Base-by-base conservation (phyloP, 2,329 filamentous ascomycete genomes). In the Byssothecium circinans region DNA sequence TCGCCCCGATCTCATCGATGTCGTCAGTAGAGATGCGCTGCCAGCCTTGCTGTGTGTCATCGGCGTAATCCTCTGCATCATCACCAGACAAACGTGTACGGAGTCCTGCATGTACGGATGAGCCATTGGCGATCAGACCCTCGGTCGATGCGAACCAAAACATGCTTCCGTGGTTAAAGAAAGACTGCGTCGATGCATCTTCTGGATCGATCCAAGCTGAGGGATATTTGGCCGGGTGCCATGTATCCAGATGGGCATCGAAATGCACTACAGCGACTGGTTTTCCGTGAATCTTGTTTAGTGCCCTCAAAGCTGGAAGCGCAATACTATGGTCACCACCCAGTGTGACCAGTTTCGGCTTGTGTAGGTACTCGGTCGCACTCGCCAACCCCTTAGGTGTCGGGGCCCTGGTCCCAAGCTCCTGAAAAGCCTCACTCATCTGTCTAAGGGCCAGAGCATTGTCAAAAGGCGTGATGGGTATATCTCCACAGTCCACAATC, bases 111-210 rank as follows among this genome's bases (percentile, higher is more conserved):
- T 96, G 91, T 5, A 94, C 88, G 18, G 83, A 88, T 0, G 82
- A 86, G 12, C 78, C 75, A 69, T 92, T 91, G 50, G 82, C 78
- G 48, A 95, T 85, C 20, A 96, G 75, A 0, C 88, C 89, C 69
- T 95, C 91, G 23, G 85, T 84, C 40, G 85, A 85, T 5, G 91
- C 91, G 57, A 92, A 81, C 87, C 89, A 92, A 78, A 95, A 95
- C 85, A 95, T 94, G 57, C 83, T 89, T 4, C 91, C 91, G 70
- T 96, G 91, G 64, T 86, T 95, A 75, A 95, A 94, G 58, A 86
- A 81, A 2, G 83, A 80, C 68, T 89, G 87, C 50, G 83, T 79
- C 2, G 79, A 81, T 6, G 76, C 70, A 43, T 77, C 71, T 15
- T 69, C 62, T 2, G 67, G 58, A 47, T 78, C 74, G 11, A 78